A percentile compares a stretch with the other conserved stretches of the same genome.
Conservation (phyloP, 2,329 filamentous ascomycete genomes). For the Colletotrichum gloeosporioides region DNA sequence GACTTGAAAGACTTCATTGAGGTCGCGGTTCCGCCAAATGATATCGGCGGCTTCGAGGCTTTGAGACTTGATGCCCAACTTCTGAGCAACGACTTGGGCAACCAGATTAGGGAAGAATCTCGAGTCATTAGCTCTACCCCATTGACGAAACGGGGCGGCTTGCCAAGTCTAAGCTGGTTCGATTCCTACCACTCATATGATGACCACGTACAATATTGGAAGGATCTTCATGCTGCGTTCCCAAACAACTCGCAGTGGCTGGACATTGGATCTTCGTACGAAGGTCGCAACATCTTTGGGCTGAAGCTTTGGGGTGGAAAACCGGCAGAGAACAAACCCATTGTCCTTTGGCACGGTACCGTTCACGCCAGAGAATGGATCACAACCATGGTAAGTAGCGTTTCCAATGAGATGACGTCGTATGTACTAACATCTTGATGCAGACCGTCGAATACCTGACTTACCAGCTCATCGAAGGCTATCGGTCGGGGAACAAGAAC, state of each 20-base stretch:
- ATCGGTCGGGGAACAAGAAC: conserved; percentile 37
- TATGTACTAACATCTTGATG: background rate
- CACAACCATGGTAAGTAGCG: conserved; percentile 60
- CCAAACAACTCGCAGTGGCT: conserved; percentile 53
- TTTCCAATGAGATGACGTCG: background rate
- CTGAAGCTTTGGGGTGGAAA: conserved; percentile 54
- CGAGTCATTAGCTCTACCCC: conserved; percentile 24
- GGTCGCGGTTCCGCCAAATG: conserved; percentile 34
- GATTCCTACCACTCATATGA: conserved; percentile 57
- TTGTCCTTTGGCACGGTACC: conserved; percentile 54
- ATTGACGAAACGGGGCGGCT: conserved; percentile 27
- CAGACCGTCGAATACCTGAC: conserved; percentile 33
- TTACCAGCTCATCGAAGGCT: conserved; percentile 46
- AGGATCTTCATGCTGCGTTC: conserved; percentile 49
- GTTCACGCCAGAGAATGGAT: conserved; percentile 63
- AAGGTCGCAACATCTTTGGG: conserved; percentile 62
- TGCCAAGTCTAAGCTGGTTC: conserved; percentile 52
- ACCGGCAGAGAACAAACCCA: conserved; percentile 46
- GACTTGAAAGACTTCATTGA: conserved; percentile 33
- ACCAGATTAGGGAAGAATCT: conserved; percentile 31
- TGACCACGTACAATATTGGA: conserved; percentile 55
- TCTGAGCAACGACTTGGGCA: conserved; percentile 32
- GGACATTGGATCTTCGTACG: conserved; percentile 45
- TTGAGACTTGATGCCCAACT: conserved; percentile 28
- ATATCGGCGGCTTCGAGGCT: conserved; percentile 30